Conservation (phyloP, 1,139 yeast genomes). For the Yamadazyma oceani region DNA sequence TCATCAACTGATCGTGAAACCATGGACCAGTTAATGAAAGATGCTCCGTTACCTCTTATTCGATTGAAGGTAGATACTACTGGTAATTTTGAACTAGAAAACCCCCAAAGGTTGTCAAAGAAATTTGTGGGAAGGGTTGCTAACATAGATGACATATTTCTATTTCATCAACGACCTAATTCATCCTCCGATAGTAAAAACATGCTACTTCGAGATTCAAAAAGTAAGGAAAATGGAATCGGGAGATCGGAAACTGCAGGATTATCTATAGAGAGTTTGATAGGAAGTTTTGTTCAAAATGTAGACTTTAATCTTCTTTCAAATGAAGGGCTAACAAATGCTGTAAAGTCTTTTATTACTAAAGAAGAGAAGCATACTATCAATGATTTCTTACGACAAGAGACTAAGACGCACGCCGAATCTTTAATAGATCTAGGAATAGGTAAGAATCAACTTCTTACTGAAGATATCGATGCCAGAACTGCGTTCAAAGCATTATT, state of each 20-base stretch:
- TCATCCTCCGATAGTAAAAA: constrained; percentile 17
- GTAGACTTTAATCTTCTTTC: constrained; percentile 71
- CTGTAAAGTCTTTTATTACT: constrained; percentile 70
- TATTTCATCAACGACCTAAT: constrained; percentile 54
- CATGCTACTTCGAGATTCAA: background rate
- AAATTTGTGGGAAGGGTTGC: constrained; percentile 91
- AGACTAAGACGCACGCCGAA: constrained; percentile 62
- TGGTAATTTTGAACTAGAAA: constrained; percentile 90
- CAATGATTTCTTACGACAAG: constrained; percentile 65
- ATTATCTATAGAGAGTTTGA: constrained; percentile 48
- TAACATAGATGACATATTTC: constrained; percentile 80
- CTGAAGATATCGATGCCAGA: constrained; percentile 30
- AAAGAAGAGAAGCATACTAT: constrained; percentile 80
- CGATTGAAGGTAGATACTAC: constrained; percentile 84
- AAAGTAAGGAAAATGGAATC: constrained; percentile 18
- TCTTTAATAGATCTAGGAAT: constrained; percentile 49
- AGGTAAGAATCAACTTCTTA: constrained; percentile 32
- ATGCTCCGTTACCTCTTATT: constrained; percentile 71
- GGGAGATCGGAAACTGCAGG: constrained; percentile 10
- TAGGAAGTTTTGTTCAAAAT: constrained; percentile 60
- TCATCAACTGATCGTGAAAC: constrained; percentile 16
- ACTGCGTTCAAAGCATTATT: constrained; percentile 27
- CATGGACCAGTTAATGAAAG: constrained; percentile 4
- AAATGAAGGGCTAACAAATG: constrained; percentile 72
- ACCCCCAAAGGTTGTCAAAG: constrained; percentile 85